Evolutionary conservation across 1,284 basidiomycete species (phyloP).

Genomic region (Apiotrichum sp.): DNA sequence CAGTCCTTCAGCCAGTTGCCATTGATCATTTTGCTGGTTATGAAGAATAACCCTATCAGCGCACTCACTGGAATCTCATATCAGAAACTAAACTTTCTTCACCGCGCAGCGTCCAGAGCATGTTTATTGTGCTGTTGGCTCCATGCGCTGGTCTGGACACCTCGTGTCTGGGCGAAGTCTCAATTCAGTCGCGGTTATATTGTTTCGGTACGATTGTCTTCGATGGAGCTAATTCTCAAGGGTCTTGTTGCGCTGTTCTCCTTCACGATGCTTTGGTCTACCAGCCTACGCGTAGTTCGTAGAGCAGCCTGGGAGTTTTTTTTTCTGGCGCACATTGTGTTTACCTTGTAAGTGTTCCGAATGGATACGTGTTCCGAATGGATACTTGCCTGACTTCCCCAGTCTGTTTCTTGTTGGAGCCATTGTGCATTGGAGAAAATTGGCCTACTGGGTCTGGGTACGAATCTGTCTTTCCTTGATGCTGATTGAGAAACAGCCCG

Average conservation of each 20-base stretch:
- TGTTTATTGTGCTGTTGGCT: constrained; percentile 37
- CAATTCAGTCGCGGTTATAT: constrained; percentile 19
- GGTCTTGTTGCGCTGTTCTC: constrained; percentile 32
- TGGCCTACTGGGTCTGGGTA: constrained; percentile 35
- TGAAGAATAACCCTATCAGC: constrained; percentile 46
- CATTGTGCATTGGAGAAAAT: constrained; percentile 34
- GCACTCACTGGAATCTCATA: constrained; percentile 46
- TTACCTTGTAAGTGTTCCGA: constrained; percentile 37
- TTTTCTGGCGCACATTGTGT: constrained; percentile 51
- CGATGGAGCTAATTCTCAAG: constrained; percentile 4
- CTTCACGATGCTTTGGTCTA: constrained; percentile 49
- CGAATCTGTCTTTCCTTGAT: constrained; percentile 1
- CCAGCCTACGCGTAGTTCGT: constrained; percentile 48
- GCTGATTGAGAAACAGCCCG: constrained; percentile 14
- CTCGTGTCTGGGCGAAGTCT: constrained; percentile 17
- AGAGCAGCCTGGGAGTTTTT: constrained; percentile 53
- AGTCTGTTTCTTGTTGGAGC: constrained; percentile 38
- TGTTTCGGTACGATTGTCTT: constrained; percentile 17
- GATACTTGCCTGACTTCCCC: background rate
- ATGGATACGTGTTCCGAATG: no score
- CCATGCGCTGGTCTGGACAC: constrained; percentile 33
- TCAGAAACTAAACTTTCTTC: constrained; percentile 49
- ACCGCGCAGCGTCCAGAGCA: constrained; percentile 43
- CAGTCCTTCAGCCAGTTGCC: constrained; percentile 42
- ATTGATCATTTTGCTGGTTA: constrained; percentile 42